Evolutionary conservation across 1,284 basidiomycete genomes (phyloP), one percentile per base, ranked within the genome.

Genomic region (Omphalotus olearius): DNA sequence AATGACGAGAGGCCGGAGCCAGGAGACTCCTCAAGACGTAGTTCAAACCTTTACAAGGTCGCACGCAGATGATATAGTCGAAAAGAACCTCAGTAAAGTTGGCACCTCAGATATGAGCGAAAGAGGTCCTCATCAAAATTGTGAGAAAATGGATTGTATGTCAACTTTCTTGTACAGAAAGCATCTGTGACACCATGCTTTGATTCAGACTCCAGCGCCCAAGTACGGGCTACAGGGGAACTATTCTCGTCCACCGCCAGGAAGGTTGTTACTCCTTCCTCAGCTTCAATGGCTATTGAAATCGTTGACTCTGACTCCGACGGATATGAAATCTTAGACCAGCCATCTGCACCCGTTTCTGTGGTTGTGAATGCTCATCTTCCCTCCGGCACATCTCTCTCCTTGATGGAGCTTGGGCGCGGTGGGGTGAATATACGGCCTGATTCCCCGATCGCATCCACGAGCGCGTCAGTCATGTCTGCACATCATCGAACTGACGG

Each of bases 231-330:
- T 20, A 42, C 13, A 26, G 20, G 5, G 6, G 6, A 13, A 23
- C 23, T 7, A 14, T 13, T 18, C n/a, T 23, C 20, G 20, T 25
- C 26, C 4, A 45, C 11, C 9, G 25, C 43, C 7, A n/a, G 11
- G 23, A 45, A 45, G 30, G 14, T 30, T 13, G 4, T 16, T n/a
- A 1, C 16, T 11, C 16, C 3, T 28, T 5, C 16, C 16, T 30
- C 43, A n/a, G 9, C 25, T 16, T 25, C 26, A n/a, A 13, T 45
- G 30, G 25, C 30, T 18, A 30, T 28, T 1, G 13, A 20, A 28
- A 16, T 20, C 23, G 43, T 26, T 28, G 43, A 45, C 30, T 45
- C 43, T 13, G 43, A 45, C 30, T 45, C 43, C 30, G 43, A 30
- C 25, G 30, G 9, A 10, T 13, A 25, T 30, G 17, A 45, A 25